Evolutionary conservation across 352 stramenopile species (phyloP), one percentile per base, ranked within the genome.

Genomic region (Sclerospora graminicola): DNA sequence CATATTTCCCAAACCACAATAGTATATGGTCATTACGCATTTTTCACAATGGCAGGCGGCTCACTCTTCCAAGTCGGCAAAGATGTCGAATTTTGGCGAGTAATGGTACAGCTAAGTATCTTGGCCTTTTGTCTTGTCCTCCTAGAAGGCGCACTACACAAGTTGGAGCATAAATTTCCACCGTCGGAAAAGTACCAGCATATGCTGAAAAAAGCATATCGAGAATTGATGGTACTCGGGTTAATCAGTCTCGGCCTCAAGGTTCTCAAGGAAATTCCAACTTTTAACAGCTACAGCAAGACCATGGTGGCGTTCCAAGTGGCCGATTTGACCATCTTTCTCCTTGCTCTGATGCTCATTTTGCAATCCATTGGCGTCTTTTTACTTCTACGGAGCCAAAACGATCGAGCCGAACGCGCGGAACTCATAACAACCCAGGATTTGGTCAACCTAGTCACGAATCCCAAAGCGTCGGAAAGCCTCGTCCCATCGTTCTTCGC

Each of bases 141-240:
- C n/a, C 45, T 81, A 5, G 69, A 84, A 60, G 45, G 42, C 21
- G 32, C 21, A n/a, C 45, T 83, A 16, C 72, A 85, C 29, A 32
- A 32, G 8, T 48, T 81, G 13, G 60, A 70, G 32, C 63, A 82
- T 42, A 51, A 67, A 11, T 54, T 82, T 19, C 48, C 60, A 18
- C 52, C 48, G 18, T 77, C 66, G 18, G 62, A 66, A 19, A 85
- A 81, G 45, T 83, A 81, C 33, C 45, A 78, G 29, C 65, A 83
- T 41, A 85, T 85, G 59, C 49, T 83, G 21, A 73, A 63, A 46
- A 85, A 85, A 54, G 54, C 52, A 0, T 84, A 69, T 35, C 56
- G 60, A 54, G 70, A 83, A 33, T 56, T 83, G 16, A 80, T 81
- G 68, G 54, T 81, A 0, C 56, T 81, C 2, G 70, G 70, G 0